Evolutionary conservation across 306 rosid species (phyloP).

Genomic region (Dalbergia cultrata): DNA sequence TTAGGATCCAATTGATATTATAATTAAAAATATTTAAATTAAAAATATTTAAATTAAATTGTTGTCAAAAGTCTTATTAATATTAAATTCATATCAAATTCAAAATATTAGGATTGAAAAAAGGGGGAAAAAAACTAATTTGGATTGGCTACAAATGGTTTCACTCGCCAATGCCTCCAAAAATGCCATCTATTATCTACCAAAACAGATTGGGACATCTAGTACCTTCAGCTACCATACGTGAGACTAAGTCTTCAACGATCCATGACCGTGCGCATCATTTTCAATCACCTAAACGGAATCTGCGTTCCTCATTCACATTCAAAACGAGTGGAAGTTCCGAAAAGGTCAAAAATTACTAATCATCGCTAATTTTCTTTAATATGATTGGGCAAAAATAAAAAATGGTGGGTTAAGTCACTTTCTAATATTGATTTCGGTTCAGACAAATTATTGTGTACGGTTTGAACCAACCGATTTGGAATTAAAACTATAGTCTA

Average conservation of each 20-base stretch:
- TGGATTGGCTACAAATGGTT: too few species aligned
- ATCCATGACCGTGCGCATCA: conserved; percentile 21
- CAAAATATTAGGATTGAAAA: too few species aligned
- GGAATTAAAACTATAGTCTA: too few species aligned
- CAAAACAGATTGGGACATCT: background rate
- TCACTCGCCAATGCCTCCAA: background rate
- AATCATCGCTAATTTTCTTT: background rate
- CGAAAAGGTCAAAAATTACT: background rate
- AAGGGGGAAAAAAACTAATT: too few species aligned
- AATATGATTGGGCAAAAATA: background rate
- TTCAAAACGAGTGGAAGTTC: background rate
- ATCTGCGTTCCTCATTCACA: background rate
- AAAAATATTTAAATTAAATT: too few species aligned
- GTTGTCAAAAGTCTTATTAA: too few species aligned
- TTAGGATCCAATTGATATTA: too few species aligned
- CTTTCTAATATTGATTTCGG: too few species aligned
- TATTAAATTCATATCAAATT: too few species aligned
- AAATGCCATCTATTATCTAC: background rate
- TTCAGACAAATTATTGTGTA: too few species aligned
- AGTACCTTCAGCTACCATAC: background rate
- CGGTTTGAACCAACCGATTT: too few species aligned
- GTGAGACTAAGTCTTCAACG: background rate
- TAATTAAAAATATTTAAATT: too few species aligned
- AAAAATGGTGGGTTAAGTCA: background rate
- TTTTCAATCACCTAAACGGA: background rate